These are phyloP conservation scores for Mycena olivaceomarginata DNA, from an alignment of 768 basidiomycete genomes.

Conservation along the genomic window DNA sequence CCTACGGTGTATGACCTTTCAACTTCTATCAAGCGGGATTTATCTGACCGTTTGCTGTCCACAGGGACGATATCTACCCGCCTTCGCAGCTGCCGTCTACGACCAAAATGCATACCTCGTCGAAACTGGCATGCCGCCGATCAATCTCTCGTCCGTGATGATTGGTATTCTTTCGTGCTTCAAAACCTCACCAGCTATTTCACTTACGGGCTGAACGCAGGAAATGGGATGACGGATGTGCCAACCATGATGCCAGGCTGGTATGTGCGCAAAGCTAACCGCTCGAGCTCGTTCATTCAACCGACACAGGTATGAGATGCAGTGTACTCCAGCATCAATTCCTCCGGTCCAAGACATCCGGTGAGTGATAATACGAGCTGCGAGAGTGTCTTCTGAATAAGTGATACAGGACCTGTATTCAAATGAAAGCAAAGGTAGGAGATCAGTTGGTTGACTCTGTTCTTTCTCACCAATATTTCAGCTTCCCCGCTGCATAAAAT, in stretches of 20 bases:
- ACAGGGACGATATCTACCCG: slow-evolving; percentile 72
- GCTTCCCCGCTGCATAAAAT: slow-evolving; percentile 67
- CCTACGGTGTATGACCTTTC: slow-evolving; percentile 66
- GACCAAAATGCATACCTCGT: slow-evolving; percentile 65
- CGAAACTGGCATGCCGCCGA: slow-evolving; percentile 67
- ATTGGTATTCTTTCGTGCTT: slow-evolving; percentile 58
- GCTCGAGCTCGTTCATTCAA: not conserved
- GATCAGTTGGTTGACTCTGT: slow-evolving; percentile 10
- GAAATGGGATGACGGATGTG: slow-evolving; percentile 66
- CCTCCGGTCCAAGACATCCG: slow-evolving; percentile 60
- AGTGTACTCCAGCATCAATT: slow-evolving; percentile 56
- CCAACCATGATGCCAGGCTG: slow-evolving; percentile 32
- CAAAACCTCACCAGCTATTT: not conserved
- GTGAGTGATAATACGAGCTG: slow-evolving; percentile 43
- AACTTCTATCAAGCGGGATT: slow-evolving; percentile 1
- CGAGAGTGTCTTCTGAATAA: not conserved
- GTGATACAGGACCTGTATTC: slow-evolving; percentile 57
- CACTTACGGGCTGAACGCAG: slow-evolving; percentile 42
- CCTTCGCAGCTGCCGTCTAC: slow-evolving; percentile 69
- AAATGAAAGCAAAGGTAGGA: slow-evolving; percentile 63
- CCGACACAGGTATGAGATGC: slow-evolving; percentile 58
- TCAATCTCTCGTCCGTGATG: slow-evolving; percentile 70
- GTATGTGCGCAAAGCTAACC: slow-evolving; percentile 23
- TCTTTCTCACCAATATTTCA: slow-evolving; percentile 37
- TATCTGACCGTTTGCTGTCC: not conserved